Base-by-base conservation (phyloP, 352 stramenopile species). In the Paralagenidium karlingii region DNA sequence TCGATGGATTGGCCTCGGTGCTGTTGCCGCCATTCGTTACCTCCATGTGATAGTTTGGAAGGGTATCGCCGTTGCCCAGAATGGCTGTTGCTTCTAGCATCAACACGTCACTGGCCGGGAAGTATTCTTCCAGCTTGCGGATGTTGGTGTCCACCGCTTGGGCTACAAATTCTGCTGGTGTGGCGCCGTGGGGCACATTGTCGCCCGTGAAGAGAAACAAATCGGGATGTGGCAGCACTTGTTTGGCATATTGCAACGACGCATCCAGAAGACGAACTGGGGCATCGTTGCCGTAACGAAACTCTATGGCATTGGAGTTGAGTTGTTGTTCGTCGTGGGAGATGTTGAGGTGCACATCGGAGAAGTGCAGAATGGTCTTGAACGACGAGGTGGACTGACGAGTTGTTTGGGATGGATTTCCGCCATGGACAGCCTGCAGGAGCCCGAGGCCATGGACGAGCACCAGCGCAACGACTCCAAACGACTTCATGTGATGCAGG, bases 121-220 rank as follows among this genome's bases (percentile, higher is more conserved):
- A 89, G 54, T 73, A 83, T 30, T 68, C 75, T 45, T 92, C 66
- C 28, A 92, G 67, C 6, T 51, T 58, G 8, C 53, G 45, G 5
- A 92, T 65, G 32, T 86, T 86, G 13, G 47, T 65, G 52, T 78
- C 58, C 20, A 92, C 66, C 1, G 61, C 67, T 24, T 63, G 53
- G 6, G 64, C 55, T 38, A 88, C 53, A 45, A 71, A 85, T 24
- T 64, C 55, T 47, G 82, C 69, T 18, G 58, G 64, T 44, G 74
- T 78, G 0, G 58, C 2, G 0, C 70, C 69, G 44, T 93, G 79
- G 11, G 58, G 71, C 7, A 62, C 71, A 49, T 83, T 63, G 45
- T 93, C 79, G 10, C 79, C 79, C 18, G 79, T 90, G 48, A 84
- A 89, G 28, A 93, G 43, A 33, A 93, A 70, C 18, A 90, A 37